Evolutionary conservation across 345 rosid species (phyloP), one percentile per base, ranked within the genome.

Genomic region (Cardamine resedifolia): DNA sequence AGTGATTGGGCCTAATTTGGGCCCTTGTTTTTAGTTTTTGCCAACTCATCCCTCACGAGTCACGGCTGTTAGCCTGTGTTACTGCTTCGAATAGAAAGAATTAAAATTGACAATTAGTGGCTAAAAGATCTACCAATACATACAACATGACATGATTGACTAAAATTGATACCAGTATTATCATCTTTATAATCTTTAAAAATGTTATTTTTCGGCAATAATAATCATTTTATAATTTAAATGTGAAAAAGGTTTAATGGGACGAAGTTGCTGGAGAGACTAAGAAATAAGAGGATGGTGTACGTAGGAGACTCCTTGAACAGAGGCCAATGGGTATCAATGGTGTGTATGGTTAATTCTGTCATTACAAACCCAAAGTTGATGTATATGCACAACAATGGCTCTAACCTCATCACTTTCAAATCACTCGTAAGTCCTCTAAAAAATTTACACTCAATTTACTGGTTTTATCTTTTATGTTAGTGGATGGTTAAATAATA

Each of bases 281-380:
- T 95, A 66, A 95, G 89, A 84, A 87, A 90, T 76, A 95, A 90
- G 84, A 86, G 99, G 81, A 87, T 92, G 43, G 87, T 90, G 75
- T 92, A 82, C 67, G 99, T 90, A 7, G 98, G 96, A 38, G 99
- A 95, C 66, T 95, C 99, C 4, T 73, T 95, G 78, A 90, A 95
- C 60, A 81, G 97, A 78, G 87, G 86, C 71, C 98, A 95, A 21
- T 92, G 99, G 99, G 87, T 90, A 33, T 95, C 99, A 16, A 88
- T 95, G 96, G 76, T 87, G 49, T 95, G 98, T 78, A 78, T 95
- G 78, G 84, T 85, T 64, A 90, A 88, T 41, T 85, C 96, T 0
- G 79, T 77, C 45, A 71, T 95, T 58, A 82, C 84, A 33, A 68
- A 73, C 76, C 78, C 84, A 1, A 70, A 70, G 23, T 77, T 67